Evolutionary conservation across 2,329 filamentous ascomycete species (phyloP), one percentile per base, ranked within the genome.

Genomic region (Nakataea oryzae): DNA sequence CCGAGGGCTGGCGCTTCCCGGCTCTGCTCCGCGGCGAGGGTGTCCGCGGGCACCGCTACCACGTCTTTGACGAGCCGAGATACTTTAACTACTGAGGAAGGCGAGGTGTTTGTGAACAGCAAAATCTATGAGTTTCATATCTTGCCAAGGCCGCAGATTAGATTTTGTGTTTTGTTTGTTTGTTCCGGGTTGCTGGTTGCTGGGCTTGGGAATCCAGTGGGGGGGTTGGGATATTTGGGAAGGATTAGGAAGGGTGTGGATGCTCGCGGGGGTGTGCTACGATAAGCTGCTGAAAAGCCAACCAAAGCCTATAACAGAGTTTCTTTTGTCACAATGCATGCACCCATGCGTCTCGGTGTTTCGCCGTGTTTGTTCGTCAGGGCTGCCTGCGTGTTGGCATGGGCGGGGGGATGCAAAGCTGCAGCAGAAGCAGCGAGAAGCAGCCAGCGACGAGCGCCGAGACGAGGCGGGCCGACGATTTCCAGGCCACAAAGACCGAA

Each of bases 21-120:
- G 81, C 81, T 17, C 72, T 95, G 73, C 97, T 99, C 77, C 86
- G 84, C 67, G 93, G 92, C 0, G 75, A 93, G 66, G 95, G 95
- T 58, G 91, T 96, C 6, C 81, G 95, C 64, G 95, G 91, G 5
- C 95, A 99, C 75, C 78, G 81, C 64, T 99, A 97, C 75, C 95
- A 99, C 74, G 95, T 97, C 32, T 97, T 99, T 75, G 83, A 96
- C 68, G 91, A 96, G 77, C 93, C 92, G 59, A 83, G 90, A 72
- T 96, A 95, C 72, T 88, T 75, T 66, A 73, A 71, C 59, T 76
- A 76, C 62, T 77, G 64, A 65, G 13, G 26, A 50, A n/a, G 41
- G 41, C 41, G 41, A 9, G 21, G 41, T 50, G 21, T n/a, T n/a
- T n/a, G 41, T 50, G 24, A 50, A 50, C 17, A n/a, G 41, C 24